phyloP scores from a whole-genome alignment of 2,329 filamentous ascomycete species.

The Zymoseptoria passerinii region DNA sequence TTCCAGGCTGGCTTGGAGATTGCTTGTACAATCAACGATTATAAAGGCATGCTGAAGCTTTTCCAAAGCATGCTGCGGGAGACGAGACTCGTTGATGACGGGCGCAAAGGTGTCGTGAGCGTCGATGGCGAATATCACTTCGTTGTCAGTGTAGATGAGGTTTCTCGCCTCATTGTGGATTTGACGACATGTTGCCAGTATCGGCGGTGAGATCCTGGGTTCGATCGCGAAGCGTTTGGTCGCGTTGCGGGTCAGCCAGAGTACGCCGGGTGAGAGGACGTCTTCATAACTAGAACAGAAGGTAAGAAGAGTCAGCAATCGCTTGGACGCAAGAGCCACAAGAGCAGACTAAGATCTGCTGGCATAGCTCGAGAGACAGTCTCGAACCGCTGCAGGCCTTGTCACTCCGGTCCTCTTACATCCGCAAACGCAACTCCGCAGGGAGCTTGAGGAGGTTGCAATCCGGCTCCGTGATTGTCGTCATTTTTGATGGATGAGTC shows the following conservation, averaged over 20 bases:
- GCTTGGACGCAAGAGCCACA: too few species aligned
- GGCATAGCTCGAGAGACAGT: too few species aligned
- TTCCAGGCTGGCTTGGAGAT: conserved; percentile 14
- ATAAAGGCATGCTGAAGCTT: conserved; percentile 18
- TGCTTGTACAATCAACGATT: conserved; percentile 19
- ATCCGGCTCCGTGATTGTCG: not conserved
- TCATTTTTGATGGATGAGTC: not conserved
- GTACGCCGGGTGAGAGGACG: conserved; percentile 15
- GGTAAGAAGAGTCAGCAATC: not conserved
- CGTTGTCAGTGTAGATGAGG: conserved; percentile 38
- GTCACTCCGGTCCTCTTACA: not conserved
- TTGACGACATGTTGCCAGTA: conserved; percentile 33
- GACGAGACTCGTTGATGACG: conserved; percentile 15
- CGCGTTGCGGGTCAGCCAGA: conserved; percentile 15
- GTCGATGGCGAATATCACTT: conserved; percentile 29
- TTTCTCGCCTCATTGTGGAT: conserved; percentile 33
- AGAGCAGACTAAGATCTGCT: too few species aligned
- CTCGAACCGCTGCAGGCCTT: too few species aligned
- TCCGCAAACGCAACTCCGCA: not conserved
- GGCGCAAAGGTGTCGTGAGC: conserved; percentile 23
- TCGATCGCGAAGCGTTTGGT: conserved; percentile 12
- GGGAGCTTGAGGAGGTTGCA: not conserved
- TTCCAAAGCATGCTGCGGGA: conserved; percentile 17
- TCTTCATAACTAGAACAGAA: conserved; percentile 7
- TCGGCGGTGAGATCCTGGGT: conserved; percentile 29